A percentile compares a stretch with the other conserved stretches of the same genome.
These are phyloP conservation scores for Lipomyces kockii DNA, from an alignment of 805 yeast species.

Conservation along the genomic window DNA sequence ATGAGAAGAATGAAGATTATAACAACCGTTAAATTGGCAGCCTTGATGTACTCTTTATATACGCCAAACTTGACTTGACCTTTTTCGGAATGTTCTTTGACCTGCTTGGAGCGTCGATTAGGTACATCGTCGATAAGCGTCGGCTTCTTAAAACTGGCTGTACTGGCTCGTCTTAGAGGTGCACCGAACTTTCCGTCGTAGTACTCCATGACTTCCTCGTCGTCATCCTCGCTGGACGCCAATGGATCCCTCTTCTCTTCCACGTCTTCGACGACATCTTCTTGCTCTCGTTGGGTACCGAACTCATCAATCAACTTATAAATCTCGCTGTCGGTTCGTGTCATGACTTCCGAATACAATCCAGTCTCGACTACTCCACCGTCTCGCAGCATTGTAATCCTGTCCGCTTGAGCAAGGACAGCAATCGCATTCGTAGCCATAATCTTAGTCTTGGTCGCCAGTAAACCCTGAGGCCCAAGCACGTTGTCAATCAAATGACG, in stretches of 20 bases:
- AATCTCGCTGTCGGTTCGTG: constrained; percentile 19
- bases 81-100: constrained; percentile 81
- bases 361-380: constrained; percentile 48
- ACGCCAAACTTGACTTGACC: constrained; percentile 92
- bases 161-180: constrained; percentile 62
- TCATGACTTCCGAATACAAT: constrained; percentile 39
- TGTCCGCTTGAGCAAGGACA: constrained; percentile 75
- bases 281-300: constrained; percentile 20
- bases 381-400: constrained; percentile 67
- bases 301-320: constrained; percentile 34
- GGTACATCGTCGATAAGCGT: constrained; percentile 34
- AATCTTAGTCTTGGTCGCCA: constrained; percentile 72
- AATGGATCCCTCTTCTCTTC: constrained; percentile 19
- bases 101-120: constrained; percentile 35
- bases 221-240: constrained; percentile 22
- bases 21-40: constrained; percentile 78
- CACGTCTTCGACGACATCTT: constrained; percentile 6
- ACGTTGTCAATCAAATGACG: constrained; percentile 80
- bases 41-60: constrained; percentile 80
- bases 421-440: constrained; percentile 87
- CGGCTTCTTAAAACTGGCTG: constrained; percentile 58
- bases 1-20: constrained; percentile 59
- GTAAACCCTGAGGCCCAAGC: constrained; percentile 76
- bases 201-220: constrained; percentile 21
- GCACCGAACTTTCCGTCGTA: constrained; percentile 18